Base-by-base conservation (phyloP, 2,329 filamentous ascomycete genomes). In the Xylariales sp. region DNA sequence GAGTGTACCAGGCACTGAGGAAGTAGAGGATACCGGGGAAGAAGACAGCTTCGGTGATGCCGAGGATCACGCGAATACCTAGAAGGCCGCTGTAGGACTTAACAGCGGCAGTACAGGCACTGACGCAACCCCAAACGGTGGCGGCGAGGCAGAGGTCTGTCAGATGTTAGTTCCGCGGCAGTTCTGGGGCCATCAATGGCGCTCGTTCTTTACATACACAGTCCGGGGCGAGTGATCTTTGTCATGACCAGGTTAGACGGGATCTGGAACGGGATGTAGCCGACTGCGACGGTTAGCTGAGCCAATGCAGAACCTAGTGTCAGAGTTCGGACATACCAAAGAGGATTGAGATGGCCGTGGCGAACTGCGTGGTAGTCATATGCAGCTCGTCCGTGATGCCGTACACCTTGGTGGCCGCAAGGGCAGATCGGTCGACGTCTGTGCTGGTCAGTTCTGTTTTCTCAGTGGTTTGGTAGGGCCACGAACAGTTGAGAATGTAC, bases 91-190 rank as follows among this genome's bases (percentile, higher is more conserved):
- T n/a, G n/a, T 64, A 72, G 32, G 49, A 66, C 18, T 73, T 59
- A 2, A 68, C 68, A 2, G 60, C 64, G 1, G 70, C 70, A n/a
- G 69, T 76, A 6, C 60, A 51, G 5, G 61, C 66, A 6, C 69
- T 73, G 11, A 76, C 65, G 13, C 61, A 40, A 4, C 71, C 72
- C 72, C 72, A 76, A 12, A 69, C 44, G 2, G 66, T 54, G 61
- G 74, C 72, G 7, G 62, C 67, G 6, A 45, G 44, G n/a, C 70
- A 72, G 6, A n/a, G n/a, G n/a, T n/a, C n/a, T n/a, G n/a, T n/a
- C n/a, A n/a, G n/a, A n/a, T n/a, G n/a, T n/a, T n/a, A n/a, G n/a
- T n/a, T n/a, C n/a, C n/a, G n/a, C n/a, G n/a, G n/a, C n/a, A n/a
- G n/a, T n/a, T n/a, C n/a, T n/a, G n/a, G n/a, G n/a, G n/a, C n/a